A percentile compares a stretch with the other conserved stretches of the same genome.
Evolutionary conservation across 208 protist species (phyloP).

Genomic region (Naegleria lovaniensis): DNA sequence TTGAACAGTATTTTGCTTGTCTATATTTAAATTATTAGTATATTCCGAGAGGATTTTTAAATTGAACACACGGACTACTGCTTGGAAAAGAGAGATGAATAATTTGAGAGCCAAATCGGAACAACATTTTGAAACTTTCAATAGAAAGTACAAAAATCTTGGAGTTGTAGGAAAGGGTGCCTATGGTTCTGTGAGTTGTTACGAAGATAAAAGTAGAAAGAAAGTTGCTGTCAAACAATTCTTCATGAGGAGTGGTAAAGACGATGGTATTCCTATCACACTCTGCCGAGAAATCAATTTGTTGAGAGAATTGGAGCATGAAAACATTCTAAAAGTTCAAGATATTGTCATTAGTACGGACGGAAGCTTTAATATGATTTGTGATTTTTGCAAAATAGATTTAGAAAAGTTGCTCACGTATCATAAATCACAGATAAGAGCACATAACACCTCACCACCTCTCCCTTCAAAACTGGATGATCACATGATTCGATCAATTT

Average conservation of each 20-base stretch:
- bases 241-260: background rate
- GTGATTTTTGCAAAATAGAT: background rate
- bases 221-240: background rate
- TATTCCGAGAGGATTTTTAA: background rate
- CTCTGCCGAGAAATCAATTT: conserved; percentile 11
- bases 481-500: background rate
- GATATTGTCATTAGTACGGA: background rate
- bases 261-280: conserved; percentile 9
- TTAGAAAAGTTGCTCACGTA: background rate
- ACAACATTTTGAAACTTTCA: background rate
- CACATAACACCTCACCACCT: background rate
- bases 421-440: background rate
- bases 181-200: background rate
- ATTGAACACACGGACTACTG: too few relatives aligned
- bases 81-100: background rate
- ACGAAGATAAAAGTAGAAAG: background rate
- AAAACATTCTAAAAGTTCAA: background rate
- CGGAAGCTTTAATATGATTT: background rate
- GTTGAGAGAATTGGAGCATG: conserved; percentile 8
- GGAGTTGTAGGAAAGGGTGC: background rate
- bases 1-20: too few relatives aligned
- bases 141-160: background rate
- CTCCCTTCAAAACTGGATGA: background rate
- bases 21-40: too few relatives aligned
- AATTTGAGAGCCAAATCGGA: background rate